Evolutionary conservation across 805 yeast genomes (phyloP), one percentile per base, ranked within the genome.

Genomic region (Kodamaea nitidulidarum): DNA sequence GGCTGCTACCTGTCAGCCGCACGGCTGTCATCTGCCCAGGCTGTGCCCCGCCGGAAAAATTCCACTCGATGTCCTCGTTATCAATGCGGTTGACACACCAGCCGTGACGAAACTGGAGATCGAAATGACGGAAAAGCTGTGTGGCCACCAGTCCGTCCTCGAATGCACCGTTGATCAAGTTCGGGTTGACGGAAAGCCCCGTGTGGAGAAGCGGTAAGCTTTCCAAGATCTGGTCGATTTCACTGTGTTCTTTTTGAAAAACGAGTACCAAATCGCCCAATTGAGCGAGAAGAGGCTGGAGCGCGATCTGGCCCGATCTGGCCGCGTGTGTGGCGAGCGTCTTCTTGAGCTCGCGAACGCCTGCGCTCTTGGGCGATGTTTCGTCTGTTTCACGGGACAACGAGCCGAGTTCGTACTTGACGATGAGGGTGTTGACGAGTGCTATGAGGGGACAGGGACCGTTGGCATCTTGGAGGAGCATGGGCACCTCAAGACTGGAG

Each of bases 401-500:
- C 10, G 15, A 6, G 18, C 47, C 47, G 8, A 61, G 40, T 41
- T 73, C 78, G 35, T 57, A 50, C 3, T 78, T 63, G 14, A 88
- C 58, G 5, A 87, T 55, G 11, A 90, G 56, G 0, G 87, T 75
- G 55, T 90, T 90, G 35, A 78, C 71, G 29, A 90, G 61, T 0
- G 96, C 90, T 10, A 90, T 72, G 27, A 90, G 59, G 2, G 95
- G 95, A 55, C 96, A 88, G 0, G 96, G 95, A 0, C 96, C 96
- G 52, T 88, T 87, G 35, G 63, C 68, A 45, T 86, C 85, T 63
- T 88, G 96, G 15, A 87, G 60, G 3, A 90, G 62, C 24, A 88
- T 76, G 30, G 78, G 78, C 41, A 81, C 71, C 46, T 41, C 45
- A 21, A 56, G 57, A 34, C 60, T 59, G 47, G 64, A 60, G 33